Evolutionary conservation across 345 rosid genomes (phyloP).

Genomic region (Brassica rapa): DNA sequence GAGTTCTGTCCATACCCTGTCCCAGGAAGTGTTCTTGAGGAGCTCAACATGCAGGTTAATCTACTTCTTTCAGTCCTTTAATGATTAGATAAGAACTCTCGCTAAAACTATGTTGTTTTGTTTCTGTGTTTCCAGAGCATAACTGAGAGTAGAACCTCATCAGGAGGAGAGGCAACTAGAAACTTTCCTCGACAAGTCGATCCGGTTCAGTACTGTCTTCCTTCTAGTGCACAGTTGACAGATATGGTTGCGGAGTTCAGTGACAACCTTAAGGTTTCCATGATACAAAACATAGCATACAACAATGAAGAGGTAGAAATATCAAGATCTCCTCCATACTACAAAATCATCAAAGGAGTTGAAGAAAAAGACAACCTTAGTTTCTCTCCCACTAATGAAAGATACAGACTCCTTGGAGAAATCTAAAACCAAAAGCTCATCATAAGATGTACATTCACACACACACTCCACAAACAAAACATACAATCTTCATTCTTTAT

Average conservation of each 20-base stretch:
- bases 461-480: slow-evolving; percentile 28
- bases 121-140: slow-evolving; percentile 50
- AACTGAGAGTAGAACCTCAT: slow-evolving; percentile 55
- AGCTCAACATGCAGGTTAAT: slow-evolving; percentile 80
- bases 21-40: slow-evolving; percentile 87
- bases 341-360: slow-evolving; percentile 23
- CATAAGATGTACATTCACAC: slow-evolving; percentile 19
- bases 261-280: slow-evolving; percentile 42
- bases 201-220: slow-evolving; percentile 57
- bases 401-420: slow-evolving; percentile 40
- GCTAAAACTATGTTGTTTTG: background rate
- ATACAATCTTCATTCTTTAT: background rate
- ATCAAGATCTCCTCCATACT: slow-evolving; percentile 25
- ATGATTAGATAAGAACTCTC: slow-evolving; percentile 1
- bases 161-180: slow-evolving; percentile 48
- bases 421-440: slow-evolving; percentile 14
- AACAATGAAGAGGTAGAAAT: slow-evolving; percentile 64
- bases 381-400: slow-evolving; percentile 20
- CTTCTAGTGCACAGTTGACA: slow-evolving; percentile 54
- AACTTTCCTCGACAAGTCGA: slow-evolving; percentile 75
- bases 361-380: slow-evolving; percentile 19
- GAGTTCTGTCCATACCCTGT: slow-evolving; percentile 92
- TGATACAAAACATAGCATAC: slow-evolving; percentile 65
- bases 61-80: slow-evolving; percentile 9
- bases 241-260: slow-evolving; percentile 68